Evolutionary conservation across 73 alveolate species (phyloP), one percentile per base, ranked within the genome.

Genomic region (Paramecium biaurelia): DNA sequence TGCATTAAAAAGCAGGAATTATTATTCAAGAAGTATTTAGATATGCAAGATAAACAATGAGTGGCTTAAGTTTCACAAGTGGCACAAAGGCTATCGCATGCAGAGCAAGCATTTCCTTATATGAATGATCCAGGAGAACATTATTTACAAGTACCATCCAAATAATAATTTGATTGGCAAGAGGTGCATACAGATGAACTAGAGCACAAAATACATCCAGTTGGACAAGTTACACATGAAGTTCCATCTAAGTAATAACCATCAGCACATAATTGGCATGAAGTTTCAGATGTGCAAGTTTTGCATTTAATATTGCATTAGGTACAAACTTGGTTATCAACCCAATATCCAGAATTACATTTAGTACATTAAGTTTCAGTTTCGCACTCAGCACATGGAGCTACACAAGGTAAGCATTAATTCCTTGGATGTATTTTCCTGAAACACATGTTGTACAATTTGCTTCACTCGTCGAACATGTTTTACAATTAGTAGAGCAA

Each of bases 21-120:
- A 28, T 32, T 15, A 6, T 63, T 14, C 42, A 63, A 63, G 24
- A 18, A 63, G 38, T 10, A 28, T 28, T 11, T 32, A 2, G 82
- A 2, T 41, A 10, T 2, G 10, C 93, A 86, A 15, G 93, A 28
- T 14, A 68, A 26, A 67, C 93, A 86, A 68, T 82, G 0, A 6
- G 92, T n/a, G 30, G 74, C 63, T 86, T 92, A 70, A 5, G 43
- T 67, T 67, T 76, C 70, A 57, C 93, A 86, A 28, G 93, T 86
- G 15, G 85, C 37, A 26, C 93, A 86, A 5, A 37, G 85, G 3
- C 34, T 49, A 14, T 4, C 5, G 57, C 93, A 86, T 7, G 34
- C 10, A 8, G 84, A 7, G 14, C 92, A 82, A 56, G 35, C 32
- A 67, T 30, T 57, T 76, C 7, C 34, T 56, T 74, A 7, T n/a